Percentiles rank a stretch among this genome's conserved stretches.
phyloP scores from a whole-genome alignment of 1,284 basidiomycete genomes.

The Irpex rosettiformis region DNA sequence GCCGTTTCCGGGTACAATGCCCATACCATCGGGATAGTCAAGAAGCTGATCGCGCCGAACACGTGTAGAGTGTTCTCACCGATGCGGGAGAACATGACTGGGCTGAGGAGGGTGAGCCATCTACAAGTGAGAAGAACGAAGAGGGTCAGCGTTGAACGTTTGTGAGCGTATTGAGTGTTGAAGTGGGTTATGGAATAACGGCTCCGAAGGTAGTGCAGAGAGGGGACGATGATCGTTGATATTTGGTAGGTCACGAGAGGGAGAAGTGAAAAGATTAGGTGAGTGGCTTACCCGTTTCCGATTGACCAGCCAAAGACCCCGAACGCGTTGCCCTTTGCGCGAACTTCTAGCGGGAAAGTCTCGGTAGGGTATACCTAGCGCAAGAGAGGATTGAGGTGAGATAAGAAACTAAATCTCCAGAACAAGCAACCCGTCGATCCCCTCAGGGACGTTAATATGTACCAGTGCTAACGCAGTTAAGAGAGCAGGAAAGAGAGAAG shows the following conservation, averaged over 20 bases:
- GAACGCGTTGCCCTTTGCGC: conserved; percentile 54
- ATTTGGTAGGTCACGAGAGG: too few species aligned
- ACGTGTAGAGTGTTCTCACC: conserved; percentile 41
- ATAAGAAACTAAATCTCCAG: neutral
- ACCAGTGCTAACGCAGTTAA: too few species aligned
- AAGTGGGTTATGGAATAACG: too few species aligned
- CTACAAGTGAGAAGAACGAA: conserved; percentile 18
- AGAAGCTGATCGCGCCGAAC: conserved; percentile 45
- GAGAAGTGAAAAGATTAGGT: neutral
- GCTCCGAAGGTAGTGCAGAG: neutral
- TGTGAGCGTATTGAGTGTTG: too few species aligned
- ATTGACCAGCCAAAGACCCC: conserved; percentile 51
- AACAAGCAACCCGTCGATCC: neutral
- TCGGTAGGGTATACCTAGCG: conserved; percentile 36
- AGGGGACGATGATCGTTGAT: conserved; percentile 23
- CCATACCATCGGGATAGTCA: conserved; percentile 45
- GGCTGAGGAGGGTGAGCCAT: conserved; percentile 34
- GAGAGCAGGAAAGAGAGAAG: neutral
- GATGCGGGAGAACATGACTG: conserved; percentile 34
- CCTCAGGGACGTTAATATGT: neutral
- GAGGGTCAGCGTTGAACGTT: neutral
- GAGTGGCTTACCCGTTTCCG: conserved; percentile 32
- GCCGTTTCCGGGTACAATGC: conserved; percentile 52
- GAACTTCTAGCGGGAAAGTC: conserved; percentile 63
- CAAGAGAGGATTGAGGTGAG: too few species aligned